A percentile compares a stretch with the other conserved stretches of the same genome.
Evolutionary conservation across 2,329 filamentous ascomycete species (phyloP).

Genomic region (Leptographium galeiforme): DNA sequence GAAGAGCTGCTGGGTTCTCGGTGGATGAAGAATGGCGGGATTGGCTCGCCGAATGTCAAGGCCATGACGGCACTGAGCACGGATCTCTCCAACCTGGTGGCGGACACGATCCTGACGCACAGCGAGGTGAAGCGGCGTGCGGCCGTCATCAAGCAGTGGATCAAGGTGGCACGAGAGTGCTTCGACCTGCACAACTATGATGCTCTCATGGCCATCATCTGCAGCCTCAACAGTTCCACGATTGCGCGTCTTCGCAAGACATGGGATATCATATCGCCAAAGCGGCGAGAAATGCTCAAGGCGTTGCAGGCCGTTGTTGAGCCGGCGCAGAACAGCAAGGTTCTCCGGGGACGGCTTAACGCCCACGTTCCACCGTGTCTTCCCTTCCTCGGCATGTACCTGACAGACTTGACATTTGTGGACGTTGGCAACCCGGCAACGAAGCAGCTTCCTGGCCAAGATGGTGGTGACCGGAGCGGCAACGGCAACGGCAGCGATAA

Average conservation of each 20-base stretch:
- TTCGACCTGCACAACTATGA: conserved; percentile 92
- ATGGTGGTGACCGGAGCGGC: conserved; percentile 25
- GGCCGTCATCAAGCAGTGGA: conserved; percentile 89
- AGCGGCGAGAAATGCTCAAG: conserved; percentile 68
- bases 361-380: conserved; percentile 84
- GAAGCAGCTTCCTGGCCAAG: conserved; percentile 51
- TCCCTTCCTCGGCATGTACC: conserved; percentile 89
- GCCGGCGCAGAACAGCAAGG: conserved; percentile 79
- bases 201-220: conserved; percentile 91
- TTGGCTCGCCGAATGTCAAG: conserved; percentile 75
- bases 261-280: conserved; percentile 78
- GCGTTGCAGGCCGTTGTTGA: conserved; percentile 75
- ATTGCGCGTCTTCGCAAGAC: conserved; percentile 80
- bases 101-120: conserved; percentile 78
- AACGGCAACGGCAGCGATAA: not conserved
- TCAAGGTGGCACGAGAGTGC: conserved; percentile 82
- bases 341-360: conserved; percentile 69
- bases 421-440: conserved; percentile 86
- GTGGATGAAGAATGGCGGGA: conserved; percentile 81
- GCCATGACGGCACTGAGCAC: conserved; percentile 89
- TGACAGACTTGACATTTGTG: conserved; percentile 92
- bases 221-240: conserved; percentile 81
- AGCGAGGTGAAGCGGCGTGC: conserved; percentile 91
- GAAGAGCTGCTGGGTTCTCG: conserved; percentile 85
- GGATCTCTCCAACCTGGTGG: conserved; percentile 82